Evolutionary conservation across 2,329 filamentous ascomycete species (phyloP).

Genomic region (Huntiella savannae): DNA sequence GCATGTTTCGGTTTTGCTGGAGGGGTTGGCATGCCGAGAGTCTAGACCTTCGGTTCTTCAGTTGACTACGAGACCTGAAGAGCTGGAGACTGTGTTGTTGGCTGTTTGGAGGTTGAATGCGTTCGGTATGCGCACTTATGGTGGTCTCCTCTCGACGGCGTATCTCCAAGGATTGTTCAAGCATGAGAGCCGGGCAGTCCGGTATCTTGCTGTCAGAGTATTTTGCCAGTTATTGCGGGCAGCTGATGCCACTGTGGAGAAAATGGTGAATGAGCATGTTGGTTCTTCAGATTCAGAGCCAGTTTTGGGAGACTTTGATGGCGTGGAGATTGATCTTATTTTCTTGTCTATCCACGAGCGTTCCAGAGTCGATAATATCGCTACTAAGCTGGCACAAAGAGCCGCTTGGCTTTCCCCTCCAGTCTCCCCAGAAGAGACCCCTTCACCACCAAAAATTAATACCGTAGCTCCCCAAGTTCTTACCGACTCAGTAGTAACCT

Average conservation of each 20-base stretch:
- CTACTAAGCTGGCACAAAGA: conserved; percentile 4
- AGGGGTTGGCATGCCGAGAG: conserved; percentile 16
- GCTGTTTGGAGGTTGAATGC: conserved; percentile 62
- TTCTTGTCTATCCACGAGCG: conserved; percentile 47
- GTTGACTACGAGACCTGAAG: conserved; percentile 6
- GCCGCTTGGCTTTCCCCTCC: conserved; percentile 1
- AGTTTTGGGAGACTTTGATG: conserved; percentile 57
- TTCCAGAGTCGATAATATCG: conserved; percentile 24
- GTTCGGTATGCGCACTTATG: conserved; percentile 53
- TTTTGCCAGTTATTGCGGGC: conserved; percentile 63
- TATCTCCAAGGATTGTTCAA: conserved; percentile 51
- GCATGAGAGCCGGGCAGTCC: conserved; percentile 38
- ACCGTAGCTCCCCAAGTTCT: conserved; percentile 23
- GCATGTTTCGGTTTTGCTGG: conserved; percentile 55
- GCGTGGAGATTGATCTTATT: conserved; percentile 53
- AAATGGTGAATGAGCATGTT: conserved; percentile 48
- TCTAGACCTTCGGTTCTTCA: conserved; percentile 7
- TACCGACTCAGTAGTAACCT: conserved; percentile 41
- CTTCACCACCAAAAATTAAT: conserved; percentile 11
- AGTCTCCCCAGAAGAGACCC: conserved; percentile 5
- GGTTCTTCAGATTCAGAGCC: conserved; percentile 37
- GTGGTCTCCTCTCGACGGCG: conserved; percentile 41
- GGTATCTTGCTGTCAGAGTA: conserved; percentile 65
- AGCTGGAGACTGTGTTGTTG: conserved; percentile 32
- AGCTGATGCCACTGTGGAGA: conserved; percentile 59